Evolutionary conservation across 352 stramenopile species (phyloP).

Genomic region (Aphanomyces invadans): DNA sequence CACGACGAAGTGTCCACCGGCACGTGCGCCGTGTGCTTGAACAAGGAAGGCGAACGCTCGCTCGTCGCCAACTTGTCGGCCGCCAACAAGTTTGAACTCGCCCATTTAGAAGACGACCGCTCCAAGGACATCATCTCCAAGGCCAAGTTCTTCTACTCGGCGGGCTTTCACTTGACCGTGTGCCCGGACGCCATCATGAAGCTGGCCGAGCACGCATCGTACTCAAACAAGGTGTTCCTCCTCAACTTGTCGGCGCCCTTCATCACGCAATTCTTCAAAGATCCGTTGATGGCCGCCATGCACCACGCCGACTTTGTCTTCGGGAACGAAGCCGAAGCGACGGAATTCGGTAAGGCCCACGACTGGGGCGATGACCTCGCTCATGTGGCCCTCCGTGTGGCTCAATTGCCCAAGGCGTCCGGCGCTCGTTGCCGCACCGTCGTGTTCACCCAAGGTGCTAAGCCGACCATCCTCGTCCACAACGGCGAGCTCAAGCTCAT

Average conservation of each 20-base stretch:
- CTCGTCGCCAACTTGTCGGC: slow-evolving; percentile 96
- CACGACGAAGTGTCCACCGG: slow-evolving; percentile 90
- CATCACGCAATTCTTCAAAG: slow-evolving; percentile 97
- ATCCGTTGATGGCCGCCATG: slow-evolving; percentile 90
- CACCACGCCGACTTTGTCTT: slow-evolving; percentile 98
- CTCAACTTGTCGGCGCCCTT: slow-evolving; percentile 98
- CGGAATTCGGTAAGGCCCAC: slow-evolving; percentile 88
- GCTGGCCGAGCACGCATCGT: slow-evolving; percentile 88
- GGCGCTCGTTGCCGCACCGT: slow-evolving; percentile 88
- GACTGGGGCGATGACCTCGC: slow-evolving; percentile 84
- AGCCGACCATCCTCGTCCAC: slow-evolving; percentile 94
- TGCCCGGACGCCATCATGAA: slow-evolving; percentile 90
- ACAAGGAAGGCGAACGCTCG: slow-evolving; percentile 90
- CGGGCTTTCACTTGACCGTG: slow-evolving; percentile 98
- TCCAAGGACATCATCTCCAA: slow-evolving; percentile 91
- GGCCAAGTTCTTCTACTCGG: slow-evolving; percentile 95
- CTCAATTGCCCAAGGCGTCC: slow-evolving; percentile 90
- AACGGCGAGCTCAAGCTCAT: slow-evolving; percentile 90
- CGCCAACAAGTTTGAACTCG: slow-evolving; percentile 97
- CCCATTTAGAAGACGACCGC: slow-evolving; percentile 74
- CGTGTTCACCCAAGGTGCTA: slow-evolving; percentile 96
- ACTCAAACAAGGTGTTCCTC: slow-evolving; percentile 92
- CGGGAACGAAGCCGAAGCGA: slow-evolving; percentile 97
- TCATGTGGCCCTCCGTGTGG: slow-evolving; percentile 90
- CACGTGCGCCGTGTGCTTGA: slow-evolving; percentile 96